Evolutionary conservation across 2,329 filamentous ascomycete genomes (phyloP), one percentile per base, ranked within the genome.

Genomic region (Apiospora kogelbergensis): DNA sequence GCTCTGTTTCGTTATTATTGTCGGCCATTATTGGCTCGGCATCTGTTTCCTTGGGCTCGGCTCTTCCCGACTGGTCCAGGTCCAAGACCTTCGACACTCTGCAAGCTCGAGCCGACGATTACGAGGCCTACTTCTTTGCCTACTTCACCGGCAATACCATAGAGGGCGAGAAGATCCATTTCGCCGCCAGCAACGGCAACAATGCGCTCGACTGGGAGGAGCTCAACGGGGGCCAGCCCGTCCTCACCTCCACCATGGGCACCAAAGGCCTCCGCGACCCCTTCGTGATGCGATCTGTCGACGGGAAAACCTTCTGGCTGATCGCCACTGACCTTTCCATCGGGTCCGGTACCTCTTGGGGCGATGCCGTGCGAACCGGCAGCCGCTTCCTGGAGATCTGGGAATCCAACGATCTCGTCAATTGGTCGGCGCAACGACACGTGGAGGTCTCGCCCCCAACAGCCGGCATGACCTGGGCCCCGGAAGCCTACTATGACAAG

Each of bases 401-500:
- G 85, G 84, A 87, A 72, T 85, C 84, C 0, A 77, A 77, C 20
- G 84, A 87, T 68, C 79, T 87, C 1, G 77, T 83, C 30, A 83
- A 74, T n/a, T 87, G 85, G 85, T 84, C 83, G 1, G 78, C 76
- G 24, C 85, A 87, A 69, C 81, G 85, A 20, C 84, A 86, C 26
- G 76, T 86, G 26, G 78, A 81, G 6, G 84, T 87, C 0, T 85
- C 84, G 0, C 84, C 85, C 0, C 70, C 79, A 0, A 83, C 80
- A 0, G 85, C 84, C 0, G 85, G 85, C 3, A 88, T 85, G 65
- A 87, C 85, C 0, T 86, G 85, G 84, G 85, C 85, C 0, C 84
- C 84, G 0, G 84, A 86, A 60, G 84, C 85, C 0, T 85, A 83
- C 73, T 86, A 83, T 68, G 84, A 86, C 17, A 74, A 80, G 0